Evolutionary conservation across 768 basidiomycete genomes (phyloP), one percentile per base, ranked within the genome.

Genomic region (Mycena olivaceomarginata): DNA sequence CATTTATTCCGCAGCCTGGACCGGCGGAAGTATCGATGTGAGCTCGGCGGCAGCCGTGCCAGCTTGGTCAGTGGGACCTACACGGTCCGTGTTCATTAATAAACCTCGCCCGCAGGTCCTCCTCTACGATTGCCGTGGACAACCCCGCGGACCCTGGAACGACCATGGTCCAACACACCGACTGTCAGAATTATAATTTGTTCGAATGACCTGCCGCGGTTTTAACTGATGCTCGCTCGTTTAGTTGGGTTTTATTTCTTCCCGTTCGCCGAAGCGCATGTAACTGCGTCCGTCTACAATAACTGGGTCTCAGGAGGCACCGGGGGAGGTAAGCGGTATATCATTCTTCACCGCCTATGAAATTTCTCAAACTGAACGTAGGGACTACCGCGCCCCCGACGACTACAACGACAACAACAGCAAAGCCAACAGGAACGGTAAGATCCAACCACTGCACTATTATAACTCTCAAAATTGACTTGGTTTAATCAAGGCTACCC

Each of bases 161-260:
- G 75, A 88, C 87, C 22, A 91, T 93, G 82, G 78, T 82, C 15
- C 90, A 93, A 80, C 92, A 94, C 83, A 91, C 89, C 9, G 91
- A 92, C 79, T 93, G 92, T 92, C 77, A 80, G 89, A 31, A 31
- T 31, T 7, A 31, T 80, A 22, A 53, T 53, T 53, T 51, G 43
- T 9, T 16, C 40, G 39, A 67, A 45, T 22, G 16, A 31, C 15
- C 15, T 51, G 10, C n/a, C 11, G 22, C n/a, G 20, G 2, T 20
- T 43, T 63, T 43, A 60, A 59, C 53, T 67, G 11, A 48, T 16
- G 39, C 16, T 72, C 22, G 39, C 15, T 72, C 22, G 59, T 72
- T 11, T 70, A 92, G 92, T 93, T 80, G 92, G 92, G 7, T 93
- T 93, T 85, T 93, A 88, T 82, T 92, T 91, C 69, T 82, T 90